Evolutionary conservation across 1,284 basidiomycete species (phyloP).

Genomic region (Chalciporus sp.): DNA sequence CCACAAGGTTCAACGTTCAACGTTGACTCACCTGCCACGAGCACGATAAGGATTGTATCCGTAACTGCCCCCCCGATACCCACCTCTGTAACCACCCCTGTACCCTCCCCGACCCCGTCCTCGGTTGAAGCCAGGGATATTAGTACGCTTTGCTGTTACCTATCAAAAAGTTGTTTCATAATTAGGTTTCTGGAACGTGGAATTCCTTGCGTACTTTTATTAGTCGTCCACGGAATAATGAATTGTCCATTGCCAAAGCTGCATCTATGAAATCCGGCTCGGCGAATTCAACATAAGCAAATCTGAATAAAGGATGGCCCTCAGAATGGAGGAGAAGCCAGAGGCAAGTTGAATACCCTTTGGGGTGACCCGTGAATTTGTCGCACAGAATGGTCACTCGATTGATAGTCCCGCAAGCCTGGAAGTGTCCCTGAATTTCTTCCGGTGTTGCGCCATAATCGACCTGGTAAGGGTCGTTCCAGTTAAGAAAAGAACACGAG

Average conservation of each 20-base stretch:
- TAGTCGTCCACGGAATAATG: constrained; percentile 89
- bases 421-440: constrained; percentile 98
- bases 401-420: constrained; percentile 97
- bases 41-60: constrained; percentile 79
- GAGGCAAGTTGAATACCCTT: constrained; percentile 68
- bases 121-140: constrained; percentile 87
- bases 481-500: constrained; percentile 9
- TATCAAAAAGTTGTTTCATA: constrained; percentile 33
- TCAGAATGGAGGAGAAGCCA: constrained; percentile 3
- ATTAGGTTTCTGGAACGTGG: constrained; percentile 1
- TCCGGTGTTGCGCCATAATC: constrained; percentile 98
- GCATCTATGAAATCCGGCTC: constrained; percentile 93
- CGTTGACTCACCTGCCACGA: constrained; percentile 70
- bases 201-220: constrained; percentile 70
- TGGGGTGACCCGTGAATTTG: constrained; percentile 99
- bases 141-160: constrained; percentile 93
- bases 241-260: constrained; percentile 94
- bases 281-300: constrained; percentile 98
- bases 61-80: constrained; percentile 47
- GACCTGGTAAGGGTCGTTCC: constrained; percentile 59
- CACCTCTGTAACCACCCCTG: constrained; percentile 63
- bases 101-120: constrained; percentile 80
- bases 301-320: constrained; percentile 51
- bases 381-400: constrained; percentile 99
- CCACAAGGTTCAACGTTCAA: constrained; percentile 1